Evolutionary conservation across 2,329 filamentous ascomycete genomes (phyloP).

Genomic region (Cadophora sp.): DNA sequence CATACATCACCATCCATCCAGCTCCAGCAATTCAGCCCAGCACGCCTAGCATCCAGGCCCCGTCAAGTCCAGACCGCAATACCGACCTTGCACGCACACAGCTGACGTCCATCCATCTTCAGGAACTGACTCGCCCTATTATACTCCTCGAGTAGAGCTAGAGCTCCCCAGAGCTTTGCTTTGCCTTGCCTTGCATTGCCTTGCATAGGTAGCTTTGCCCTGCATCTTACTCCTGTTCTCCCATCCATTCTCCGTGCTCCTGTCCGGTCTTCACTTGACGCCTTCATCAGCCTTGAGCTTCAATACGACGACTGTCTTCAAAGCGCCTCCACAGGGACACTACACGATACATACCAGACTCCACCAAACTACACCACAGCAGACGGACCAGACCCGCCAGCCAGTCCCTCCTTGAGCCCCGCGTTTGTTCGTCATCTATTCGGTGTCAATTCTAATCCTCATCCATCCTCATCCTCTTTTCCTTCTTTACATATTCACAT

Average conservation of each 20-base stretch:
- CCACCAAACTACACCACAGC: neutral
- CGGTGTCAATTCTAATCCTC: neutral
- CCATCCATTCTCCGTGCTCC: neutral
- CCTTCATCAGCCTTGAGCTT: neutral
- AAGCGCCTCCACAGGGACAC: neutral
- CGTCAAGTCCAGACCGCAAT: neutral
- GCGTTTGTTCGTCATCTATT: constrained; percentile 5
- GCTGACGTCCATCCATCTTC: neutral
- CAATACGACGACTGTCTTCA: neutral
- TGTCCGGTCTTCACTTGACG: neutral
- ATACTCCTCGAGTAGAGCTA: no score
- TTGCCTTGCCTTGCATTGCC: no score
- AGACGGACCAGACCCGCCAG: neutral
- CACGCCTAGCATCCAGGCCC: neutral
- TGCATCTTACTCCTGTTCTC: neutral
- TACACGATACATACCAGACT: no score
- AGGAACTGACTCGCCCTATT: neutral
- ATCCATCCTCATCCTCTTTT: neutral
- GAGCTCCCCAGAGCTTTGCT: neutral
- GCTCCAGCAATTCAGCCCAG: neutral
- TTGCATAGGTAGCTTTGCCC: neutral
- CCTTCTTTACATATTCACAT: neutral
- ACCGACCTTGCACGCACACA: neutral
- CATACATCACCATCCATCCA: neutral
- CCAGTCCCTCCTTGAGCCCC: constrained; percentile 7